A percentile compares a stretch with the other conserved stretches of the same genome.
These are phyloP conservation scores for Kazachstania taianensis DNA, from an alignment of 805 yeast species.

Conservation along the genomic window DNA sequence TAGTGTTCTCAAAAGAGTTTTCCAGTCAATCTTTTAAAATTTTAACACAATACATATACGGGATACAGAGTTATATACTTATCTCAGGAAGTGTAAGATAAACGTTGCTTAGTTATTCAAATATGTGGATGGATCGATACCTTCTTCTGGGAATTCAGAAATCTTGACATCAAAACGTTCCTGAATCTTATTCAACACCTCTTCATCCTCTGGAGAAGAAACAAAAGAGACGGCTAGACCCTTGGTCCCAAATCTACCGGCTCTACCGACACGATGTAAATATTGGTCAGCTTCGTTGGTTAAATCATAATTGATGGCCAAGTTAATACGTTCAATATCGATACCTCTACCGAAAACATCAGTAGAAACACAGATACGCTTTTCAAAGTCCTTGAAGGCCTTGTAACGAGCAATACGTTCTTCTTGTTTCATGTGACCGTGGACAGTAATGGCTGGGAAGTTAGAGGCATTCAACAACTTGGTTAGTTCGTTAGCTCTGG, in stretches of 20 bases:
- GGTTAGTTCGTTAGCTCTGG: constrained; percentile 87
- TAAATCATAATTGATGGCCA: constrained; percentile 95
- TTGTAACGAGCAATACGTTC: constrained; percentile 96
- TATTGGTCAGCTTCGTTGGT: constrained; percentile 96
- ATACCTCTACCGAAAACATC: constrained; percentile 99
- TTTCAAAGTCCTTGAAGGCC: constrained; percentile 93
- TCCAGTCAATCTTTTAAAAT: too few species aligned
- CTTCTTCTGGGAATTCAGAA: constrained; percentile 92
- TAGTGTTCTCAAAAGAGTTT: too few species aligned
- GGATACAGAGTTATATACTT: too few species aligned
- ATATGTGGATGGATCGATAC: constrained; percentile 94
- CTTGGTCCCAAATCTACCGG: constrained; percentile 99
- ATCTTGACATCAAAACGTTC: constrained; percentile 95
- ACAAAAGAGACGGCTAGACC: constrained; percentile 93
- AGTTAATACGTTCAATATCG: constrained; percentile 95
- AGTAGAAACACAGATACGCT: constrained; percentile 96
- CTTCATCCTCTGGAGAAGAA: constrained; percentile 76
- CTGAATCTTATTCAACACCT: constrained; percentile 84
- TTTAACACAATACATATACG: too few species aligned
- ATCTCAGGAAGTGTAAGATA: neutral
- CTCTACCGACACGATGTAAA: constrained; percentile 98
- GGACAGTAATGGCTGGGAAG: constrained; percentile 96
- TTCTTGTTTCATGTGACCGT: constrained; percentile 90
- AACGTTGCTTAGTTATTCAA: constrained; percentile 67
- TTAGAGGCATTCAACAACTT: constrained; percentile 80